phyloP scores from a whole-genome alignment of 2,329 filamentous ascomycete genomes.

The Penicillium hesseltinei region DNA sequence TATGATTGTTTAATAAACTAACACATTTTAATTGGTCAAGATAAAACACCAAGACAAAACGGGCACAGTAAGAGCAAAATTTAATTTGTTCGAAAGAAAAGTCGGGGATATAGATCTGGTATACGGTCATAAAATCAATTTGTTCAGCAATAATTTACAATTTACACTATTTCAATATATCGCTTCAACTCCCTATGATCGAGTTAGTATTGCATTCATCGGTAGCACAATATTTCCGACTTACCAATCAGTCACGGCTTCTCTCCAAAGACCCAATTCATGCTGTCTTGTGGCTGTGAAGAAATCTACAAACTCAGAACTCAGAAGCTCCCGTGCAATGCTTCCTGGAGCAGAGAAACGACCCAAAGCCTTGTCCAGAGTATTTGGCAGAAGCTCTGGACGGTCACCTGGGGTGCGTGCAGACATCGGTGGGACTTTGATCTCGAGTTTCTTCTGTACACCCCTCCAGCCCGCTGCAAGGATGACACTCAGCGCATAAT shows the following conservation, averaged over 20 bases:
- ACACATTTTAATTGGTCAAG: background rate
- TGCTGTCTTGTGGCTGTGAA: conserved; percentile 90
- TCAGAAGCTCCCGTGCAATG: conserved; percentile 85
- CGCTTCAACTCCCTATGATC: conserved; percentile 65
- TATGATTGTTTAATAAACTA: background rate
- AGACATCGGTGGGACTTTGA: conserved; percentile 77
- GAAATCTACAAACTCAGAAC: conserved; percentile 91
- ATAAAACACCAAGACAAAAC: background rate
- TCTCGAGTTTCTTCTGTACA: conserved; percentile 83
- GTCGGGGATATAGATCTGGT: background rate
- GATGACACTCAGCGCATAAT: conserved; percentile 80
- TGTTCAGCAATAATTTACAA: background rate
- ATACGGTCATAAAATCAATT: background rate
- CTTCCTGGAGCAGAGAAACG: conserved; percentile 73
- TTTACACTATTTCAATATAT: conserved; percentile 69
- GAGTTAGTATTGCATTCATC: conserved; percentile 5
- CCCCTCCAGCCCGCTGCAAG: conserved; percentile 90
- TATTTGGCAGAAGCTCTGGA: conserved; percentile 64
- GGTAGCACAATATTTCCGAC: conserved; percentile 37
- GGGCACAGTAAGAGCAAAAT: background rate
- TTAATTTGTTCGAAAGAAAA: background rate
- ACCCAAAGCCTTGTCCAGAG: conserved; percentile 74
- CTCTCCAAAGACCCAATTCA: conserved; percentile 84
- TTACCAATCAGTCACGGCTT: conserved; percentile 93
- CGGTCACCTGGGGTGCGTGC: conserved; percentile 64